These are phyloP conservation scores for Aegilops bicornis DNA, from an alignment of 176 grass and related monocot genomes.

Conservation along the genomic window DNA sequence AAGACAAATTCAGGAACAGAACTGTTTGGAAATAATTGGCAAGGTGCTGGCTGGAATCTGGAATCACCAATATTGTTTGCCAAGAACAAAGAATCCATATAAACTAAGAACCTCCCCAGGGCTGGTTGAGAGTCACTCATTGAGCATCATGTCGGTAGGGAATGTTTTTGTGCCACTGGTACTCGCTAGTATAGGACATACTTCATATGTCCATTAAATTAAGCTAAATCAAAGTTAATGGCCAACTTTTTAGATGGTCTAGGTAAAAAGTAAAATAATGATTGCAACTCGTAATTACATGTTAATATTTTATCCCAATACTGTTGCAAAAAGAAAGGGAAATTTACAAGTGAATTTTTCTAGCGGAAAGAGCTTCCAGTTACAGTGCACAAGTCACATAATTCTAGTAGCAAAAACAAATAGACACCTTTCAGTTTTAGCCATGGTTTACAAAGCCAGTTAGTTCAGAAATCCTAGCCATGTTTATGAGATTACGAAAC, in stretches of 20 bases:
- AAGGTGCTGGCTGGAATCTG: neutral
- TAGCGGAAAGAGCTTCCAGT: neutral
- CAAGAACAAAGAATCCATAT: neutral
- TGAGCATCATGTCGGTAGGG: neutral
- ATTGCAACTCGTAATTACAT: neutral
- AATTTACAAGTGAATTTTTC: neutral
- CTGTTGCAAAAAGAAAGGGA: neutral
- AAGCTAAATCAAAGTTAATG: slow-evolving; percentile 4
- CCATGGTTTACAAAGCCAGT: neutral
- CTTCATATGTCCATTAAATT: neutral
- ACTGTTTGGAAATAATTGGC: neutral
- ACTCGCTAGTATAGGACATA: neutral
- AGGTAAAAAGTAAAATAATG: neutral
- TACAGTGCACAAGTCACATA: neutral
- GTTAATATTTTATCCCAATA: slow-evolving; percentile 3
- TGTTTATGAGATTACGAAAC: neutral
- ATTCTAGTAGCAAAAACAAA: neutral
- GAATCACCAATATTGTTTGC: neutral
- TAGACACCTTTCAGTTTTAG: neutral
- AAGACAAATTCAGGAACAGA: neutral
- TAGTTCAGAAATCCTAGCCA: neutral
- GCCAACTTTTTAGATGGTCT: neutral
- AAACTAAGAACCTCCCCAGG: neutral
- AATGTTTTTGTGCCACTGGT: neutral
- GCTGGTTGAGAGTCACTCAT: neutral